Evolutionary conservation across 1,139 yeast species (phyloP).

Genomic region (Debaryomyces udenii): DNA sequence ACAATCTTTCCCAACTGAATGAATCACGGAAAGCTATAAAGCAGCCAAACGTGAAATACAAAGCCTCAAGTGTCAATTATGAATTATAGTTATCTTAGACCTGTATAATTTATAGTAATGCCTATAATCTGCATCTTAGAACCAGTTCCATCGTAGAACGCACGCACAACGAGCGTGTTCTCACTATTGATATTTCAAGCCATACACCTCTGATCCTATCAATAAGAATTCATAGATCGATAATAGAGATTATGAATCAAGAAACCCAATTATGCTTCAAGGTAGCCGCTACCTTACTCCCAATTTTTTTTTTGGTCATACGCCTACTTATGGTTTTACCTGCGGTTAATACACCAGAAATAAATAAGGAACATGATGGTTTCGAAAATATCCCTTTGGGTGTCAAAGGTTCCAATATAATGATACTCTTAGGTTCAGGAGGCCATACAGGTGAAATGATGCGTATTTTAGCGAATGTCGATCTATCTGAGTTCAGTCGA

Average conservation of each 20-base stretch:
- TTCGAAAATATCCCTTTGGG: conserved; percentile 14
- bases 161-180: no score
- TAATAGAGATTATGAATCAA: conserved; percentile 26
- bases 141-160: no score
- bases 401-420: conserved; percentile 31
- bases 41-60: conserved; percentile 14
- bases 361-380: background rate
- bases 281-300: conserved; percentile 27
- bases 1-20: conserved; percentile 9
- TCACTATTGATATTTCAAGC: no score
- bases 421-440: conserved; percentile 75
- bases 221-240: no score
- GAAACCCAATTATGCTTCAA: conserved; percentile 28
- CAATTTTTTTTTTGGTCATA: conserved; percentile 26
- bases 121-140: background rate
- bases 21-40: background rate
- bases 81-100: conserved; percentile 17
- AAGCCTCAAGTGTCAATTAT: conserved; percentile 21
- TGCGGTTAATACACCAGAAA: conserved; percentile 17
- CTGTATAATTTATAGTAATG: background rate
- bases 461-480: conserved; percentile 52
- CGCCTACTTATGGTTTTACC: conserved; percentile 38
- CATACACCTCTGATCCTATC: no score
- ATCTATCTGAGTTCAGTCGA: conserved; percentile 30
- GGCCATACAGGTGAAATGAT: conserved; percentile 98